Percentiles rank a stretch among this genome's conserved stretches.
phyloP scores from a whole-genome alignment of 2,329 filamentous ascomycete species.

The Botrytis deweyae region DNA sequence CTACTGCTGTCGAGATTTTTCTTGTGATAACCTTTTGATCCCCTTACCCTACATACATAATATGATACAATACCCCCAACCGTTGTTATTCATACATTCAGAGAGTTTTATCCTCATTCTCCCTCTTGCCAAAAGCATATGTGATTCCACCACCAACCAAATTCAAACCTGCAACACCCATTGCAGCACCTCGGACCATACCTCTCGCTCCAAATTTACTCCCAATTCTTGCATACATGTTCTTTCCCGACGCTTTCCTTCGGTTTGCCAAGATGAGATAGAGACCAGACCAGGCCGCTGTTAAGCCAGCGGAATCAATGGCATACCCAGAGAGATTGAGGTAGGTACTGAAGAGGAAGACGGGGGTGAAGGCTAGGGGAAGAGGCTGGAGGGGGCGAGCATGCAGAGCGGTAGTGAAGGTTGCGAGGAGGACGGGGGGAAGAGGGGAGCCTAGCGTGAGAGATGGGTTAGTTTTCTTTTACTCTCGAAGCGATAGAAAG shows the following conservation, averaged over 20 bases:
- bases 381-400: slow-evolving; percentile 63
- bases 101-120: slow-evolving; percentile 25
- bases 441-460: slow-evolving; percentile 53
- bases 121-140: slow-evolving; percentile 49
- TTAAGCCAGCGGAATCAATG: slow-evolving; percentile 62
- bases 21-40: not conserved
- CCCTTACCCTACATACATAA: not conserved
- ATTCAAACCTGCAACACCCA: slow-evolving; percentile 52
- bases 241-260: slow-evolving; percentile 43
- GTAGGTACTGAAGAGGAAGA: slow-evolving; percentile 65
- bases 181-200: slow-evolving; percentile 50
- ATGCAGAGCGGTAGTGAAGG: slow-evolving; percentile 65
- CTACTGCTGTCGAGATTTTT: not conserved
- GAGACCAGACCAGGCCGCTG: slow-evolving; percentile 62
- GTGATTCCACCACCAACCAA: slow-evolving; percentile 51
- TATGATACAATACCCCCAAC: not conserved
- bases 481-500: not conserved
- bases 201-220: slow-evolving; percentile 52
- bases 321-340: slow-evolving; percentile 62
- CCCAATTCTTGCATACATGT: slow-evolving; percentile 41
- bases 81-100: not conserved
- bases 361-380: slow-evolving; percentile 65
- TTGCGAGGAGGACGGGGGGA: slow-evolving; percentile 63
- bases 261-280: slow-evolving; percentile 63
- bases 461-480: not conserved